Evolutionary conservation across 306 rosid species (phyloP), one percentile per base, ranked within the genome.

Genomic region (Alnus glutinosa): DNA sequence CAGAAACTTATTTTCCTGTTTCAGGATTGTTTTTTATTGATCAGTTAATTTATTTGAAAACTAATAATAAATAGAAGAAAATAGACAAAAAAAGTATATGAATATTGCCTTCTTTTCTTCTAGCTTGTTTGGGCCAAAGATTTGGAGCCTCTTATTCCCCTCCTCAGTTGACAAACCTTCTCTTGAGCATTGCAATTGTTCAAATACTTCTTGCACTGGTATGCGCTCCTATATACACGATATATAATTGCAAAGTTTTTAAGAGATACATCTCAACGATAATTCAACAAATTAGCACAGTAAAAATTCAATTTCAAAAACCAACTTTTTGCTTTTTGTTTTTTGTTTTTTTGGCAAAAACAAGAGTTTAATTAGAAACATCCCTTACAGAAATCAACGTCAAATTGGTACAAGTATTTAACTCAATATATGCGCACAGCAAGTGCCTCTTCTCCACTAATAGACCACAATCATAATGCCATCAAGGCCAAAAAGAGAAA

Each of bases 41-140:
- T 59, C 18, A 69, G 66, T 48, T 64, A 16, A 62, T 48, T 80
- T 57, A 47, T 44, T 46, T 77, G 18, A 42, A 36, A 12, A 48
- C 13, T 39, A 50, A 23, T 54, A 18, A 12, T 8, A 37, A 73
- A 36, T 9, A 13, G 3, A 63, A 66, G 14, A 7, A 42, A 9
- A 4, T n/a, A 16, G 34, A 28, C 46, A 9, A 30, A 49, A 54
- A 50, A 46, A 55, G 23, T 23, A 32, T 39, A 34, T 50, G 70
- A 19, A n/a, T 42, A 46, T 77, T 78, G 84, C 97, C 91, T 86
- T 81, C 77, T 90, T 92, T 76, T 94, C 98, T 85, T 94, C 96
- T 9, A 94, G 83, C 82, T 90, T 94, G 88, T 94, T 94, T 4
- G 85, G 97, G 9, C 98, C 98, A 80, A 94, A 94, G 83, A 94